Evolutionary conservation across 306 rosid species (phyloP), one percentile per base, ranked within the genome.

Genomic region (Vicia villosa): DNA sequence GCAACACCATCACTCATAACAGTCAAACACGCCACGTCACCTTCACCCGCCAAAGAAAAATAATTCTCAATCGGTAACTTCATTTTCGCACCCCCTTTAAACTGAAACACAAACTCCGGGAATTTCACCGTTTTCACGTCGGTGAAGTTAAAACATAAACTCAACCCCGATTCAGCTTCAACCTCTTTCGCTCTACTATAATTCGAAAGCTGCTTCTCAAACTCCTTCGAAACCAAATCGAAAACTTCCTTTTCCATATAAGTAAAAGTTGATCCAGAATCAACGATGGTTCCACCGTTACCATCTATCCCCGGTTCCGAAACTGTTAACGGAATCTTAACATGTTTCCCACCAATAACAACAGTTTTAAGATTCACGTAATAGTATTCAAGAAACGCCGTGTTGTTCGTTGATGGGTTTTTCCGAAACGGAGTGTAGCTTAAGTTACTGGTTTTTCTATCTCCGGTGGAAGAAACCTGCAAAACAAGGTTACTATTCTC

Each of bases 41-140:
- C 15, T 50, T 55, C 46, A 0, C 74, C 82, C 15, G 86, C 69
- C 6, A 87, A 6, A 0, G 97, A 81, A 47, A 95, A 85, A 67
- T 91, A 95, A 71, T 95, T 89, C 9, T 8, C 12, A 0, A 69
- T 1, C 0, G 96, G 96, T 43, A 89, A 47, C 8, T 22, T 60
- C 96, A 91, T 83, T 69, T 82, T 86, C 13, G 96, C 96, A 20
- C 99, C 99, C 0, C 99, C 99, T 72, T 86, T 95, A 56, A 89
- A 95, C 10, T 84, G 80, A 15, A 95, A 84, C 15, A 72, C 73
- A 0, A 95, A 62, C 40, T 84, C 79, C 30, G 97, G 99, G 15
- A 91, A 73, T 1, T 26, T 6, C 2, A 86, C 59, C n/a, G 66
- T 22, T 17, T 80, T 37, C n/a, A 52, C 63, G 8, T 66, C 69